Base-by-base conservation (phyloP, 2,329 filamentous ascomycete species). In the Mollisia scopiformis region DNA sequence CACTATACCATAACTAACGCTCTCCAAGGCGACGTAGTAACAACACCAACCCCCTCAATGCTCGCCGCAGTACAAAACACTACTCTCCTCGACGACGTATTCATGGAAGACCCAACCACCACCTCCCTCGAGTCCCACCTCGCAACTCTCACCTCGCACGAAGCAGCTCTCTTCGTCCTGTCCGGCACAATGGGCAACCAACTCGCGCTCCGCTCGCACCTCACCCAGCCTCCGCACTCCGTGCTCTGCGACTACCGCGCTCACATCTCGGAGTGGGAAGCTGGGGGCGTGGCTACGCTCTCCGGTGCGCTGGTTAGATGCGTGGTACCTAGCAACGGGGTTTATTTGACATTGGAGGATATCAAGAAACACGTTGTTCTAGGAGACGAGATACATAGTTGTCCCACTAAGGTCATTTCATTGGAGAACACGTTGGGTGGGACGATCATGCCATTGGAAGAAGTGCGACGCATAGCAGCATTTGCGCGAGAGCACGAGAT, bases 111-210 rank as follows among this genome's bases (percentile, higher is more conserved):
- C 70, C 80, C 85, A 0, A 92, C 89, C 0, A 97, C 94, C 1
- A 87, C 84, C 54, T 82, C 84, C 25, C 85, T 98, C 41, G 91
- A 97, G 75, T 77, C 82, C 49, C 88, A 90, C 73, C 82, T 96
- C 47, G 91, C 92, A 19, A 73, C 82, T 31, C 82, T 96, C 3
- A 85, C 91, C 0, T 86, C 86, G 67, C 93, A 96, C 69, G 88
- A 93, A 70, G 87, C 86, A 7, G 90, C 85, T 0, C 80, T 97
- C 4, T 88, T 97, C 57, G 91, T 97, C 58, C 82, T 96, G 61
- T 95, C 91, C 0, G 94, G 94, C 3, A 97, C 93, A 4, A 97
- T 97, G 93, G 93, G 92, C 41, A 97, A 97, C 77, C 93, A 97
- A 74, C 80, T 97, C 19, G 88, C 90, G 0, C 82, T 97, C 43